Percentiles rank a stretch among this genome's conserved stretches.
Evolutionary conservation across 306 rosid species (phyloP).

Genomic region (Mimosa pudica): DNA sequence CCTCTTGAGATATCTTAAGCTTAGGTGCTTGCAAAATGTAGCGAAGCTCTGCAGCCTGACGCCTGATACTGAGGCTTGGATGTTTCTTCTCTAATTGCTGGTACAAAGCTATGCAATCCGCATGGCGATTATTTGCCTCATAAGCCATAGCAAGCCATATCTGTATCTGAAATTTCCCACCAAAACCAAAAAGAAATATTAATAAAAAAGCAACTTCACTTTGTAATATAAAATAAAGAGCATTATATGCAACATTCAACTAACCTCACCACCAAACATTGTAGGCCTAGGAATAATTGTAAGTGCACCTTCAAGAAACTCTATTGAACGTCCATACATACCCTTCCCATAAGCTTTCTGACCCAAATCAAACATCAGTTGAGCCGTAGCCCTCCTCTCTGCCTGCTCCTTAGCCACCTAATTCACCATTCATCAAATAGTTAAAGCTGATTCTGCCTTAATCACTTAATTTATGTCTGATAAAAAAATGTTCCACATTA

Average conservation of each 20-base stretch:
- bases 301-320: constrained; percentile 91
- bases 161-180: constrained; percentile 65
- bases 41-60: constrained; percentile 96
- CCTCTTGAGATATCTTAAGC: constrained; percentile 94
- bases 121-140: constrained; percentile 85
- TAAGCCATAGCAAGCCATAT: constrained; percentile 99
- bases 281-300: constrained; percentile 86
- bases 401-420: constrained; percentile 98
- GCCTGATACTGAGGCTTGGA: constrained; percentile 74
- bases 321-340: constrained; percentile 87
- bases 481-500: not conserved
- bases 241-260: constrained; percentile 33
- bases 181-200: not conserved
- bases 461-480: not conserved
- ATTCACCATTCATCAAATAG: constrained; percentile 15
- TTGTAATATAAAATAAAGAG: not conserved
- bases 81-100: constrained; percentile 72
- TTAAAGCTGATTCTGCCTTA: not conserved
- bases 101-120: constrained; percentile 87
- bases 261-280: constrained; percentile 95
- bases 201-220: not conserved
- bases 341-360: constrained; percentile 94
- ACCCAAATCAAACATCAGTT: constrained; percentile 93
- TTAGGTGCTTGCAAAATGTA: constrained; percentile 95
- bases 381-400: constrained; percentile 88